Base-by-base conservation (phyloP, 2,329 filamentous ascomycete species). In the Penicillium digitatum region DNA sequence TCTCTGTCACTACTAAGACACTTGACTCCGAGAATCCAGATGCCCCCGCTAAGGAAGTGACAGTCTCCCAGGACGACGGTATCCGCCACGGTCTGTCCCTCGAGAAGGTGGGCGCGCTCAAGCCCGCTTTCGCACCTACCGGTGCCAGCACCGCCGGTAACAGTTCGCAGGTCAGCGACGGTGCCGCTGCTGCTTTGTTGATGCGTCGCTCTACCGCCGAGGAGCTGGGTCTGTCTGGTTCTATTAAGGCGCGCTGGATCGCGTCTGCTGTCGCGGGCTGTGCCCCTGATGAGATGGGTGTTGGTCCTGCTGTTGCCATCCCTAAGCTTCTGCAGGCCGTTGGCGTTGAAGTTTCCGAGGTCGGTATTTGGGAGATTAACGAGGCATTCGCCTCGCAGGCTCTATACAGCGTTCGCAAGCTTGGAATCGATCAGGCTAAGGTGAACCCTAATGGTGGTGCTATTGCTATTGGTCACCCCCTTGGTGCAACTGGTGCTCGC, bases 361-460 rank as follows among this genome's bases (percentile, higher is more conserved):
- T 97, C 0, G 82, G 87, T 34, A 78, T 94, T 10, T 96, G 91
- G 91, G 92, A 96, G 79, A 88, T 96, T 73, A 96, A 96, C 73
- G 92, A 96, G 81, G 84, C 84, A 14, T 87, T 87, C 69, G 84
- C 83, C 5, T 81, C 78, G 46, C 84, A 86, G 67, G 82, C 83
- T 37, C 67, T 87, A 49, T 82, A 95, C 75, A 92, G 87, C 65
- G 76, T 93, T 43, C 78, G 90, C 57, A 81, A 84, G 66, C 62
- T 79, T 22, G 66, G 83, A 67, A 62, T 85, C 76, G 81, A 86
- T 63, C 75, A 82, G 52, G 83, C 83, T 8, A 87, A 82, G 74
- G 88, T 96, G 18, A 97, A 97, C 75, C 90, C 90, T 0, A 91
- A 95, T 66, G 93, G 93, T 57, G 92, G 93, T 31, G 93, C 92